Evolutionary conservation across 352 stramenopile species (phyloP).

Genomic region (Pythium insidiosum): DNA sequence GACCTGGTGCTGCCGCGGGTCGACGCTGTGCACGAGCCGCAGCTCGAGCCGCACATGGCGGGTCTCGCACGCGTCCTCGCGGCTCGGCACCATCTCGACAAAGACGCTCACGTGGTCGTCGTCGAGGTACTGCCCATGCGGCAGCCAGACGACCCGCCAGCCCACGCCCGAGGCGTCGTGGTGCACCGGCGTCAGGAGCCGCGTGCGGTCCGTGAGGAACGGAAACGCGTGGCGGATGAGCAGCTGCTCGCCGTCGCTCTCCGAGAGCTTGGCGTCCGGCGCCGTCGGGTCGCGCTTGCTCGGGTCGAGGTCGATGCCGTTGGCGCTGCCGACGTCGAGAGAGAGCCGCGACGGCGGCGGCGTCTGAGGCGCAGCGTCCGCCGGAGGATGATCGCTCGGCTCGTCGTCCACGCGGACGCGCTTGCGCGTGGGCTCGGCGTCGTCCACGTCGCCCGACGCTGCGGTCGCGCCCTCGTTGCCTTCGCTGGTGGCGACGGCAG

Average conservation of each 20-base stretch:
- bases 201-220: constrained; percentile 27
- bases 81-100: constrained; percentile 56
- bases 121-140: constrained; percentile 31
- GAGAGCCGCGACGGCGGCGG: constrained; percentile 13
- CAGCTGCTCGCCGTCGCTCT: too few species aligned
- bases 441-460: constrained; percentile 8
- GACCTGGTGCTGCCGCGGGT: too few species aligned
- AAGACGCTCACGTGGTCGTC: constrained; percentile 44
- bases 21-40: constrained; percentile 26
- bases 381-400: too few species aligned
- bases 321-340: not conserved
- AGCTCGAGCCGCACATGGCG: constrained; percentile 29
- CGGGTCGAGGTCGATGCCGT: too few species aligned
- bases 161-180: constrained; percentile 26
- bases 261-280: too few species aligned
- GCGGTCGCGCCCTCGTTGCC: constrained; percentile 3
- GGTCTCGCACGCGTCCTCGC: constrained; percentile 4
- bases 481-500: too few species aligned
- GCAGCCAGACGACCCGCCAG: constrained; percentile 67
- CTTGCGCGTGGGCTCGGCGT: constrained; percentile 11
- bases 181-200: constrained; percentile 19
- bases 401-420: constrained; percentile 4
- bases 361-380: constrained; percentile 14
- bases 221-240: constrained; percentile 23
- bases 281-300: constrained; percentile 15